Evolutionary conservation across 1,284 basidiomycete species (phyloP).

Genomic region (Puccinia sorghi): DNA sequence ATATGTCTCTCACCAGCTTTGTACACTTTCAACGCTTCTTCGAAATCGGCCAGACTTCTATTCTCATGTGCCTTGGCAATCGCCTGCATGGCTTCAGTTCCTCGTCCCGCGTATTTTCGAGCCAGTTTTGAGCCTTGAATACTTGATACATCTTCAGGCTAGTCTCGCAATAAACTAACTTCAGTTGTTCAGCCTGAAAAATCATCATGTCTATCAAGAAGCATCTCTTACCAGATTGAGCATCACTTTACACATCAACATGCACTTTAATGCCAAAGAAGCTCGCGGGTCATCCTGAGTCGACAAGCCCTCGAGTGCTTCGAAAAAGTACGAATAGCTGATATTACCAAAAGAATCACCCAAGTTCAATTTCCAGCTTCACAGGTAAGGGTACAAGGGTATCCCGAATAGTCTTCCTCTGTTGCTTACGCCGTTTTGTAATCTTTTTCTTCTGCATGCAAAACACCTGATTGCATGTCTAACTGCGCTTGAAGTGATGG

Average conservation of each 20-base stretch:
- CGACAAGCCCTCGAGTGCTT: conserved; percentile 89
- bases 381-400: background rate
- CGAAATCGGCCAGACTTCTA: conserved; percentile 83
- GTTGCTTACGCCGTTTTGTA: conserved; percentile 75
- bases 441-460: conserved; percentile 97
- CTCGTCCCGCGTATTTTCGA: conserved; percentile 72
- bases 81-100: conserved; percentile 92
- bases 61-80: conserved; percentile 91
- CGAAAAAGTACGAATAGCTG: conserved; percentile 92
- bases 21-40: conserved; percentile 82
- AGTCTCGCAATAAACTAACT: background rate
- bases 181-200: conserved; percentile 21
- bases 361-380: background rate
- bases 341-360: conserved; percentile 6
- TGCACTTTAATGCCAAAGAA: conserved; percentile 89
- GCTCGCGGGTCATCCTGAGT: conserved; percentile 64
- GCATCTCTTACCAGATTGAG: conserved; percentile 72
- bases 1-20: conserved; percentile 75
- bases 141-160: conserved; percentile 90
- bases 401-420: background rate
- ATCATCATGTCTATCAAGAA: background rate
- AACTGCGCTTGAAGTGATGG: conserved; percentile 86
- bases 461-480: conserved; percentile 85
- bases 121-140: conserved; percentile 85
- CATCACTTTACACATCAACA: conserved; percentile 98